These are phyloP conservation scores for Pelargonium cotyledonis DNA, from an alignment of 441 rosid species.

Conservation along the genomic window DNA sequence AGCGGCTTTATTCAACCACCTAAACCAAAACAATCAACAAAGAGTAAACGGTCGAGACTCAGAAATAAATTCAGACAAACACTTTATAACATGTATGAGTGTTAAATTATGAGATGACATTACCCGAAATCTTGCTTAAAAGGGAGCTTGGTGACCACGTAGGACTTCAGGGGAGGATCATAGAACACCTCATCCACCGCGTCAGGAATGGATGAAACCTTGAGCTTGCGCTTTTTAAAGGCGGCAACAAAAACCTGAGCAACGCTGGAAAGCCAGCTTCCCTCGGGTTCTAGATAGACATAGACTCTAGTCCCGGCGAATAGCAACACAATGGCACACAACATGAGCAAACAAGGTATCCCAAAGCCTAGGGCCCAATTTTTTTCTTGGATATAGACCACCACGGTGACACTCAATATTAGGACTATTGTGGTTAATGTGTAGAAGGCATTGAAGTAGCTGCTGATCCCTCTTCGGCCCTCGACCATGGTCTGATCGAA, in stretches of 20 bases:
- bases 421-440: not conserved
- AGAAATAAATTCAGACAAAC: not conserved
- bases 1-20: slow-evolving; percentile 56
- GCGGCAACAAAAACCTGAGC: not conserved
- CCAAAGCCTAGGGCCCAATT: not conserved
- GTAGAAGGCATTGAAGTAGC: slow-evolving; percentile 41
- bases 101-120: not conserved
- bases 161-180: slow-evolving; percentile 43
- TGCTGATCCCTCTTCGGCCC: slow-evolving; percentile 61
- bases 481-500: slow-evolving; percentile 60
- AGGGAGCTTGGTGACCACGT: slow-evolving; percentile 31
- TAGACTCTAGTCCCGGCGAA: not conserved
- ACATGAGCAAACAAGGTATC: not conserved
- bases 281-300: not conserved
- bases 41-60: not conserved
- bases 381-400: not conserved
- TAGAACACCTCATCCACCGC: slow-evolving; percentile 24
- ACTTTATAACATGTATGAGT: no score
- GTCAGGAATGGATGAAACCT: slow-evolving; percentile 24
- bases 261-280: not conserved
- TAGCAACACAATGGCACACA: not conserved
- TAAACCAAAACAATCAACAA: slow-evolving; percentile 7
- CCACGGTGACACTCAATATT: not conserved
- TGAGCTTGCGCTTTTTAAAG: slow-evolving; percentile 25
- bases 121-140: slow-evolving; percentile 58